phyloP scores from a whole-genome alignment of 2,329 filamentous ascomycete species.

The Alternaria metachromatica region DNA sequence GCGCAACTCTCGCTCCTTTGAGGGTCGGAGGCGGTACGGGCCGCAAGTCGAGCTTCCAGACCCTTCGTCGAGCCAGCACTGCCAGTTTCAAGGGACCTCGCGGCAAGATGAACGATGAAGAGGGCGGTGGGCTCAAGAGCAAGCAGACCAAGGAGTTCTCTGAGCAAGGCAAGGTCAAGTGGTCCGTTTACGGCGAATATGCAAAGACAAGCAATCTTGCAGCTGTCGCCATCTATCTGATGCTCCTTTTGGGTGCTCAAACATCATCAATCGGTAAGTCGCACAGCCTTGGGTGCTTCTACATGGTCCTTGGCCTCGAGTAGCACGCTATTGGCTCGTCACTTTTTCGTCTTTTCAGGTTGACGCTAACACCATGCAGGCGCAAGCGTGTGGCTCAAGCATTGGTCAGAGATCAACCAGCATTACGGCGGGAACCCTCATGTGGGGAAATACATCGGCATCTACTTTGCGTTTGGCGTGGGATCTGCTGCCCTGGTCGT shows the following conservation, averaged over 20 bases:
- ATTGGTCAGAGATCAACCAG: constrained; percentile 85
- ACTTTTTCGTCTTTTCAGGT: constrained; percentile 20
- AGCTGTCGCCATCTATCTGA: constrained; percentile 81
- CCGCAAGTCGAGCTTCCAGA: constrained; percentile 73
- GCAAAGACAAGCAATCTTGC: constrained; percentile 90
- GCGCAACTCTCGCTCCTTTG: constrained; percentile 76
- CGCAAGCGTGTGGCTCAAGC: constrained; percentile 90
- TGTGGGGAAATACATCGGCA: constrained; percentile 87
- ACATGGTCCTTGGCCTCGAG: too few species aligned
- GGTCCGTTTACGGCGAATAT: constrained; percentile 92
- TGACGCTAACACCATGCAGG: constrained; percentile 54
- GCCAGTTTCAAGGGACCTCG: constrained; percentile 87
- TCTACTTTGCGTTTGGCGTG: constrained; percentile 95
- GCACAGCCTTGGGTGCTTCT: background rate
- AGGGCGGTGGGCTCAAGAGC: constrained; percentile 75
- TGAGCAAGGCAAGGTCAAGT: constrained; percentile 98
- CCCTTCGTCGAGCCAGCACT: constrained; percentile 86
- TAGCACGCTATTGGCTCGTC: constrained; percentile 23
- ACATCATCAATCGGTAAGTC: constrained; percentile 76
- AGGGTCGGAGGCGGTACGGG: constrained; percentile 64
- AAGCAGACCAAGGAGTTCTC: constrained; percentile 86
- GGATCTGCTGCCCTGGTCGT: constrained; percentile 86
- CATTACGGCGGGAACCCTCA: constrained; percentile 71
- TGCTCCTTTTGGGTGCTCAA: constrained; percentile 80
- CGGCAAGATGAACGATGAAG: constrained; percentile 84